phyloP scores from a whole-genome alignment of 139 green algal genomes.

The Gonium pectorale region DNA sequence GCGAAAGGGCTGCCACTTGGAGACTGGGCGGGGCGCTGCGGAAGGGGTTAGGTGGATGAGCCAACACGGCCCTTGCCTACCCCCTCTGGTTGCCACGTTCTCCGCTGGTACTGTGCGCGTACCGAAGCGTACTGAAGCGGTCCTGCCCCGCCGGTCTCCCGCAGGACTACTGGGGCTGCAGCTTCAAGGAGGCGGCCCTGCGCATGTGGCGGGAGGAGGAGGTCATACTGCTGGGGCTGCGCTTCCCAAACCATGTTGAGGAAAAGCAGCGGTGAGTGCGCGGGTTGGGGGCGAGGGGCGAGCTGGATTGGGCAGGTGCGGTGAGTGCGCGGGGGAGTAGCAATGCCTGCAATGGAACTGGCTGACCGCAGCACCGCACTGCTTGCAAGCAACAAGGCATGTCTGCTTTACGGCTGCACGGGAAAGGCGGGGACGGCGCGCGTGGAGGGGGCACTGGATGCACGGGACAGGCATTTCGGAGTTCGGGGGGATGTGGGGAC shows the following conservation, averaged over 20 bases:
- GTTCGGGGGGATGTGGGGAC: background rate
- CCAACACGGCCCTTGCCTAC: no score
- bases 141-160: background rate
- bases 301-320: background rate
- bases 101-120: background rate
- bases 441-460: no score
- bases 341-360: background rate
- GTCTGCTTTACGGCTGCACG: background rate
- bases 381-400: background rate
- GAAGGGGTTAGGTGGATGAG: no score
- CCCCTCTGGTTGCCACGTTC: background rate
- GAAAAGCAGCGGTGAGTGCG: background rate
- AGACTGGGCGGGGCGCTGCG: no score
- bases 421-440: background rate
- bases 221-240: conserved; percentile 23
- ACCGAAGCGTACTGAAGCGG: background rate
- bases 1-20: no score
- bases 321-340: background rate
- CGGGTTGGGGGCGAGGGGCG: background rate
- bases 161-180: conserved; percentile 7
- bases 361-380: background rate
- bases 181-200: conserved; percentile 13
- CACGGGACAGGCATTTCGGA: no score
- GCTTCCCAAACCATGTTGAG: background rate
- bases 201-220: conserved; percentile 27